These are phyloP conservation scores for Litchi chinensis DNA, from an alignment of 345 rosid species.

Conservation along the genomic window DNA sequence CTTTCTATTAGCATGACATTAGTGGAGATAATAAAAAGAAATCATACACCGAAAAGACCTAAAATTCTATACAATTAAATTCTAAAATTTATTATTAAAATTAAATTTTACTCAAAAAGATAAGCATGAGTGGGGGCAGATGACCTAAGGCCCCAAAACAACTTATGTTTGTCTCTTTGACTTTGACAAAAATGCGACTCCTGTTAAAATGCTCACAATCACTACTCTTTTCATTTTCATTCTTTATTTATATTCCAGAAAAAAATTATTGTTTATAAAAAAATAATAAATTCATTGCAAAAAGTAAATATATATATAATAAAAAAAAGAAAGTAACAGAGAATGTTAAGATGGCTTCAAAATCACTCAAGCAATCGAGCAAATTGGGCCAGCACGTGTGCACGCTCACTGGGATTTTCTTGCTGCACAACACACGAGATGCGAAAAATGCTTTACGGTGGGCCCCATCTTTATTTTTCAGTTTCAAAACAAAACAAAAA, in stretches of 20 bases:
- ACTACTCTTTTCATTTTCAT: neutral
- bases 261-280: neutral
- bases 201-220: slow-evolving; percentile 15
- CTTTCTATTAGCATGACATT: neutral
- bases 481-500: neutral
- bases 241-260: neutral
- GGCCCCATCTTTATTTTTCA: neutral
- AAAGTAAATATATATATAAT: neutral
- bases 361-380: slow-evolving; percentile 52
- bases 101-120: neutral
- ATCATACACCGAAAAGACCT: neutral
- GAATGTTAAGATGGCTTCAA: slow-evolving; percentile 65
- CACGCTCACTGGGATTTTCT: slow-evolving; percentile 32
- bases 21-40: neutral
- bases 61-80: neutral
- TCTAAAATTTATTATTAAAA: neutral
- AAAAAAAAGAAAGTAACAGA: slow-evolving; percentile 24
- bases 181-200: slow-evolving; percentile 41
- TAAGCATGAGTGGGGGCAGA: neutral
- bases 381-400: slow-evolving; percentile 35
- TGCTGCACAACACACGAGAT: slow-evolving; percentile 16
- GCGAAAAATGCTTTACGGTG: neutral
- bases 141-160: slow-evolving; percentile 4
- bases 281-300: neutral
- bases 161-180: slow-evolving; percentile 28